phyloP scores from a whole-genome alignment of 2,329 filamentous ascomycete genomes.

The Plenodomus lindquistii region DNA sequence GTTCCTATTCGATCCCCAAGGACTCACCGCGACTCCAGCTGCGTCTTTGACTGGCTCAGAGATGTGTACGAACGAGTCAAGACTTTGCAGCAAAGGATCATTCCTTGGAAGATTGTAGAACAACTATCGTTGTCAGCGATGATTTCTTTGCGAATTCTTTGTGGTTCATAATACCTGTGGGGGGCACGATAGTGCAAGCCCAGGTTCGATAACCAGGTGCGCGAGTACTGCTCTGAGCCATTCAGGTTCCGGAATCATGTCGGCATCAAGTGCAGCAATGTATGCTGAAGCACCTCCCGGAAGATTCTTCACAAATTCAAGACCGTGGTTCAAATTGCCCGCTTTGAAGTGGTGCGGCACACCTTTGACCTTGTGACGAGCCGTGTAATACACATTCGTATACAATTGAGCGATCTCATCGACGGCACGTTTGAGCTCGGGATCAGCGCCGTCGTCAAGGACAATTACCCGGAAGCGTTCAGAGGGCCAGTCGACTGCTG shows the following conservation, averaged over 20 bases:
- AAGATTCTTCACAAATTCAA: conserved; percentile 5
- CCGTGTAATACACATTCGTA: conserved; percentile 49
- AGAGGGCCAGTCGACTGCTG: conserved; percentile 23
- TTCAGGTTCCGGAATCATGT: conserved; percentile 67
- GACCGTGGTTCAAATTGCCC: conserved; percentile 65
- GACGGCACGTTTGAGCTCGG: conserved; percentile 33
- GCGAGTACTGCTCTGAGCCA: conserved; percentile 46
- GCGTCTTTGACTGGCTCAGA: conserved; percentile 53
- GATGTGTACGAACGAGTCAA: conserved; percentile 63
- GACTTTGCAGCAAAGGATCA: conserved; percentile 62
- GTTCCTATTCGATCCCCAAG: not conserved
- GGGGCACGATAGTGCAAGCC: conserved; percentile 11
- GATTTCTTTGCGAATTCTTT: conserved; percentile 49
- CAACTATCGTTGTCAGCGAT: conserved; percentile 33
- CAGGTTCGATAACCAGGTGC: conserved; percentile 9
- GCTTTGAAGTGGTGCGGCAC: conserved; percentile 62
- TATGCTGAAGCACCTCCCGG: conserved; percentile 56
- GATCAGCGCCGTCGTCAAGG: conserved; percentile 46
- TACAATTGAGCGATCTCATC: conserved; percentile 44
- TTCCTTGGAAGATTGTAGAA: conserved; percentile 66
- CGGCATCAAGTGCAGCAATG: conserved; percentile 67
- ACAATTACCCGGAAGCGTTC: conserved; percentile 38
- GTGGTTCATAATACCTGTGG: conserved; percentile 56
- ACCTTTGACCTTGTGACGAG: conserved; percentile 47
- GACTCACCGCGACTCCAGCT: conserved; percentile 54